Base-by-base conservation (phyloP, 441 rosid species). In the Omphalea diandra region DNA sequence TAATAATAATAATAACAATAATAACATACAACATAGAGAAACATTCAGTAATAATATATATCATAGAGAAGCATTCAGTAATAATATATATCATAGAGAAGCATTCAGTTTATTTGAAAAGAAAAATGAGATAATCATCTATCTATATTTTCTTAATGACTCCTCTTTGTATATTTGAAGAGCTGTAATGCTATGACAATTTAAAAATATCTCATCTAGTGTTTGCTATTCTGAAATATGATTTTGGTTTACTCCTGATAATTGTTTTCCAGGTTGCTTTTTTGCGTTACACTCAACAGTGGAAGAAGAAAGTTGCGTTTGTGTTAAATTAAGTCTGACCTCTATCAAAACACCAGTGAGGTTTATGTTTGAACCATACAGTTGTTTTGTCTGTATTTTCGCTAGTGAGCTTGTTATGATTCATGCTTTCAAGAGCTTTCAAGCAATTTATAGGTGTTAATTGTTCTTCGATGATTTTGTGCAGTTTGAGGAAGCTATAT, bases 251-350 rank as follows among this genome's bases (percentile, higher is more conserved):
- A 6, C 67, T 74, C 46, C 65, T 78, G 56, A 38, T 68, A 56
- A 26, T 36, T 41, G 1, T 76, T 80, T 81, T 74, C 65, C 84
- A 94, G 99, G 98, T 94, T 78, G 74, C 75, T 53, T 94, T 94
- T 83, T 96, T 94, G 78, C 93, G 87, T 65, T 94, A 94, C 71
- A 89, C 84, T 56, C 98, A 92, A 74, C 94, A 89, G 67, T 94
- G 98, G 99, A 94, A 85, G 85, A 92, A 94, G 87, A 94, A 88
- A 80, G 88, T 88, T 70, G 87, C 92, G 55, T 92, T 94, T 75
- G 87, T 92, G 73, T 84, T 94, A 74, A 92, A 94, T 77, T n/a
- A 94, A 92, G 78, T 82, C 98, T 67, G 99, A 94, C 70, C 89
- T 94, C 63, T 92, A 94, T 81, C 91, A 74, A 82, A 86, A 83